phyloP scores from a whole-genome alignment of 192 early-diverging fungal species.

The Coemansia sp. region DNA sequence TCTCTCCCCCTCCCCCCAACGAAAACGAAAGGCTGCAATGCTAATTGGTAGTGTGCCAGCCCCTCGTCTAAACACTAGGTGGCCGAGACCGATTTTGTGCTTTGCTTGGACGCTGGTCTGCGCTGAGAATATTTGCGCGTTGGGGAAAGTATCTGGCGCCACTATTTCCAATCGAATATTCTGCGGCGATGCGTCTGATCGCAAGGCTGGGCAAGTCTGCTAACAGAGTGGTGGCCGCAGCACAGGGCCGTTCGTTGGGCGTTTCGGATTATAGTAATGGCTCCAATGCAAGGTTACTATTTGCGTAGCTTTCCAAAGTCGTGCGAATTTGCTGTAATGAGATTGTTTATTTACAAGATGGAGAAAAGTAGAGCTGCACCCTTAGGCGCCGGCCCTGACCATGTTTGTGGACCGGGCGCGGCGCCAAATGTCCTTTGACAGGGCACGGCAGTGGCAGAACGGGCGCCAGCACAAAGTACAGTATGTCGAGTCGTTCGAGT shows the following conservation, averaged over 20 bases:
- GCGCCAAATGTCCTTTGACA: slow-evolving; percentile 56
- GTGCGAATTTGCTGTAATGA: no score
- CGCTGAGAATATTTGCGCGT: neutral
- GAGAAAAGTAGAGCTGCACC: neutral
- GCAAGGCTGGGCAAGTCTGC: no score
- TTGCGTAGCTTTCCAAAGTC: neutral
- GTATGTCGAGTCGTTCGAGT: slow-evolving; percentile 42
- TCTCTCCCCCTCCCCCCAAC: neutral
- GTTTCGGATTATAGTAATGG: neutral
- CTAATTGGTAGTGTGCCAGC: neutral
- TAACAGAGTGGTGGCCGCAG: slow-evolving; percentile 1
- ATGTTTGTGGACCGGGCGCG: slow-evolving; percentile 49
- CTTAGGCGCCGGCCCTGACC: slow-evolving; percentile 49
- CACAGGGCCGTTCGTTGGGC: neutral
- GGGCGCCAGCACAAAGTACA: slow-evolving; percentile 57
- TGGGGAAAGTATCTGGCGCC: neutral
- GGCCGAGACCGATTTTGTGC: slow-evolving; percentile 27
- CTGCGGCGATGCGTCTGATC: neutral
- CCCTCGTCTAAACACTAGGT: slow-evolving; percentile 15
- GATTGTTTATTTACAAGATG: neutral
- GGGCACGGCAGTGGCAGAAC: slow-evolving; percentile 52
- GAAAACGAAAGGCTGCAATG: neutral
- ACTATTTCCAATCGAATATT: slow-evolving; percentile 3
- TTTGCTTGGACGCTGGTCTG: slow-evolving; percentile 20
- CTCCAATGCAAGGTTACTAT: neutral